Conservation (phyloP, 148 eudicot species). For the Dianthus caryophyllus region DNA sequence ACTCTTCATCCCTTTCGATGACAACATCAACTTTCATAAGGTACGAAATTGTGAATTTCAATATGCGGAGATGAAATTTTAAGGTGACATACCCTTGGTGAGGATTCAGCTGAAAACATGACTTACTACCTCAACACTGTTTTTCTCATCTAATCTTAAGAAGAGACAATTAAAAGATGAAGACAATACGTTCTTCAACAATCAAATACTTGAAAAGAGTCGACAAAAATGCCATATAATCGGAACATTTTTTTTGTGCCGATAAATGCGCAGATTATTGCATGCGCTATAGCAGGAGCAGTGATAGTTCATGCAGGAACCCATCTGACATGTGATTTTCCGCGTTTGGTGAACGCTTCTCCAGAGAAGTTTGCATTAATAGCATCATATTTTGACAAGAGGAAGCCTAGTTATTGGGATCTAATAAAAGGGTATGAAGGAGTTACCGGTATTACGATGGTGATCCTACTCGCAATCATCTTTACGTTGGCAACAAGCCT, state of each 20-base stretch:
- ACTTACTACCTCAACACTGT: background rate
- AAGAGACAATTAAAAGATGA: too few relatives aligned
- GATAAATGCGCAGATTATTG: slow-evolving; percentile 51
- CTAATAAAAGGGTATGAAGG: slow-evolving; percentile 58
- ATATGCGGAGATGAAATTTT: background rate
- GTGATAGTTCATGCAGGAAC: slow-evolving; percentile 62
- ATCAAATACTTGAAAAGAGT: background rate
- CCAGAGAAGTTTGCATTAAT: slow-evolving; percentile 59
- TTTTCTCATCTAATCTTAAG: too few relatives aligned
- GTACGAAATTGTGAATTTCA: slow-evolving; percentile 38
- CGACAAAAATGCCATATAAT: background rate
- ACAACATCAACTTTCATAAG: slow-evolving; percentile 91
- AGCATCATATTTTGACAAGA: slow-evolving; percentile 55
- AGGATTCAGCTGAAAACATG: too few relatives aligned
- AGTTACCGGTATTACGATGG: slow-evolving; percentile 72
- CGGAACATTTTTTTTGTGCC: background rate
- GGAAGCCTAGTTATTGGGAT: slow-evolving; percentile 55
- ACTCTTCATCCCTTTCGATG: slow-evolving; percentile 67
- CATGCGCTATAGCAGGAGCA: slow-evolving; percentile 65
- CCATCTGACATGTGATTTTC: slow-evolving; percentile 87
- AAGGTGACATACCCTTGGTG: background rate
- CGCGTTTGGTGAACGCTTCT: slow-evolving; percentile 53
- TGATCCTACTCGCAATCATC: slow-evolving; percentile 63
- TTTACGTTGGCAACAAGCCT: slow-evolving; percentile 75
- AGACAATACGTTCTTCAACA: background rate